These are phyloP conservation scores for Pseudozyma hubeiensis DNA, from an alignment of 1,284 basidiomycete genomes.

Conservation along the genomic window DNA sequence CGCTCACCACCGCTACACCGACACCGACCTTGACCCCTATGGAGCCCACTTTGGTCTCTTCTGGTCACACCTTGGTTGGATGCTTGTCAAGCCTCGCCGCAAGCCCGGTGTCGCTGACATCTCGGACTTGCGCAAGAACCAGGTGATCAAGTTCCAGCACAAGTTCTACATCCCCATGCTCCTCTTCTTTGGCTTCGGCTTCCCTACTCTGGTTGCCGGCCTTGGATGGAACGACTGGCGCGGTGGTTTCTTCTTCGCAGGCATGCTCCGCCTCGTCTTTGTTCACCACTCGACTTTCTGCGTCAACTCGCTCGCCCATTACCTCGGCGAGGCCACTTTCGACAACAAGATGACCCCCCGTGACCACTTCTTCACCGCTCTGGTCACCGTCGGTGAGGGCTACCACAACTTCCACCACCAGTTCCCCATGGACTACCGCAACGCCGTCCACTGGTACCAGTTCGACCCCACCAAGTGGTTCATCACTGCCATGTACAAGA, in stretches of 20 bases:
- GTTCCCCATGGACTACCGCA: constrained; percentile 68
- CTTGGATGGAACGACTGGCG: constrained; percentile 67
- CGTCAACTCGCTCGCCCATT: constrained; percentile 68
- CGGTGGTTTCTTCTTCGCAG: constrained; percentile 68
- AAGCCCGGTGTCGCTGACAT: constrained; percentile 68
- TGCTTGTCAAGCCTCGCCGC: constrained; percentile 67
- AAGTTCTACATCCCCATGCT: constrained; percentile 66
- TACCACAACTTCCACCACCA: constrained; percentile 69
- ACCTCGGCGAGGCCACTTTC: constrained; percentile 66
- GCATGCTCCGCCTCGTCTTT: constrained; percentile 63
- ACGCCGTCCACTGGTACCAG: constrained; percentile 67
- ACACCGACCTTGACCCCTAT: constrained; percentile 68
- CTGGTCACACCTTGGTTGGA: constrained; percentile 68
- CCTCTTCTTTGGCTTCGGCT: constrained; percentile 63
- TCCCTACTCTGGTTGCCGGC: constrained; percentile 67
- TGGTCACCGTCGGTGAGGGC: constrained; percentile 67
- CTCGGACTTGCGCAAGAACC: constrained; percentile 64
- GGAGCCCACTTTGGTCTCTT: constrained; percentile 67
- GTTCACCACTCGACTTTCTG: constrained; percentile 69
- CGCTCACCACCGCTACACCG: constrained; percentile 69
- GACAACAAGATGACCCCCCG: constrained; percentile 68
- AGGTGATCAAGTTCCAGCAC: constrained; percentile 68
- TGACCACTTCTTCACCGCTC: constrained; percentile 66
- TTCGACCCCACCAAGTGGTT: constrained; percentile 69
- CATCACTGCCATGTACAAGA: constrained; percentile 54